These are phyloP conservation scores for Dryas integrifolia DNA, from an alignment of 331 rosid genomes.

Conservation along the genomic window DNA sequence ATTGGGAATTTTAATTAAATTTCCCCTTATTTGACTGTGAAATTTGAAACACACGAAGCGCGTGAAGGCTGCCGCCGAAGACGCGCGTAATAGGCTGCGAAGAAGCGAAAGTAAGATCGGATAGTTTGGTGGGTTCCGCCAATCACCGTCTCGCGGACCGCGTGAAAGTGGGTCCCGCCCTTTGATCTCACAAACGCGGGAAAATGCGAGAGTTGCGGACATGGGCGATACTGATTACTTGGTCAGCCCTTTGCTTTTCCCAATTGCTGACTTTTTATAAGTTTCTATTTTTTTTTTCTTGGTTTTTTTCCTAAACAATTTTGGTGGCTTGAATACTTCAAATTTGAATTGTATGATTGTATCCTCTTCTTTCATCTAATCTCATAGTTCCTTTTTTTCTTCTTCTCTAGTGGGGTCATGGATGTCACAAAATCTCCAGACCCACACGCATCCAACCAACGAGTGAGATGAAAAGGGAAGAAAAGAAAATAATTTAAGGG, in stretches of 20 bases:
- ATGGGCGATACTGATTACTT: too few species aligned
- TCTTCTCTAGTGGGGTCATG: neutral
- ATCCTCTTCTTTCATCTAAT: neutral
- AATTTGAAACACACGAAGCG: too few species aligned
- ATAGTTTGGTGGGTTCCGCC: constrained; percentile 24
- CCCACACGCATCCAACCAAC: too few species aligned
- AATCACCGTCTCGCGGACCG: constrained; percentile 33
- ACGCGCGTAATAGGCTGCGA: neutral
- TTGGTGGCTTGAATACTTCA: constrained; percentile 14
- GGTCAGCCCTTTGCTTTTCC: neutral
- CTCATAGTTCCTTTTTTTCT: neutral
- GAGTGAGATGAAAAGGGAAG: too few species aligned
- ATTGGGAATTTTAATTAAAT: neutral
- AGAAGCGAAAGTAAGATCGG: neutral
- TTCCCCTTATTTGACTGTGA: too few species aligned
- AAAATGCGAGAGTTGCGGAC: neutral
- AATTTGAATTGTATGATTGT: neutral
- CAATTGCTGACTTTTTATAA: neutral
- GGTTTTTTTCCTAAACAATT: neutral
- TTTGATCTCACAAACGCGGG: constrained; percentile 19
- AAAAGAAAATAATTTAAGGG: too few species aligned
- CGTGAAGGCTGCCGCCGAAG: neutral
- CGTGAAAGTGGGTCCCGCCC: constrained; percentile 53
- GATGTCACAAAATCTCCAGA: too few species aligned
- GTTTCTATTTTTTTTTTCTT: neutral